Percentiles rank a stretch among this genome's conserved stretches.
These are phyloP conservation scores for Sclerospora graminicola DNA, from an alignment of 352 stramenopile species.

Conservation along the genomic window DNA sequence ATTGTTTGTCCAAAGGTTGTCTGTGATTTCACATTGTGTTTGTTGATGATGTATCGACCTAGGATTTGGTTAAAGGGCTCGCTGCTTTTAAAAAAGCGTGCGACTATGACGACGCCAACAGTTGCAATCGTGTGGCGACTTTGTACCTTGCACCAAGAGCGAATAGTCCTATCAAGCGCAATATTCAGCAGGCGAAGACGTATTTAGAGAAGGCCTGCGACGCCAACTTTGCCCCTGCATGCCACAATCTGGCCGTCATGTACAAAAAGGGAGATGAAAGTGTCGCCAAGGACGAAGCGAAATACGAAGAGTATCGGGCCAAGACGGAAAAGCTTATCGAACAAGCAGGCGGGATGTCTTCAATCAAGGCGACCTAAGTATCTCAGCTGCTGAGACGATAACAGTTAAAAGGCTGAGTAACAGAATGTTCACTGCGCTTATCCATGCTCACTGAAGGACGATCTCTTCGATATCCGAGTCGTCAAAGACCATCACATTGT, in stretches of 20 bases:
- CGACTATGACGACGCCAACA: constrained; percentile 58
- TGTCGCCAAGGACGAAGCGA: constrained; percentile 47
- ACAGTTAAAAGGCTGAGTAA: not conserved
- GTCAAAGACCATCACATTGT: constrained; percentile 29
- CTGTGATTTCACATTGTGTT: constrained; percentile 1
- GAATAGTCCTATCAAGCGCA: constrained; percentile 30
- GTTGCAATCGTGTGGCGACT: constrained; percentile 73
- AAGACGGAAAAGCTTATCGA: constrained; percentile 72
- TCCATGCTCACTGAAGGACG: too few relatives aligned
- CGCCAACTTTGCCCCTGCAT: constrained; percentile 78
- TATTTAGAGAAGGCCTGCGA: constrained; percentile 72
- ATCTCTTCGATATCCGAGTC: constrained; percentile 67
- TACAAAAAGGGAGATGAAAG: constrained; percentile 81
- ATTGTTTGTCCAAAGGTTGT: not conserved
- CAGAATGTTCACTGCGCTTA: not conserved
- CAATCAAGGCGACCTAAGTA: constrained; percentile 27
- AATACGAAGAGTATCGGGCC: constrained; percentile 63
- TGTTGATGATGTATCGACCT: not conserved
- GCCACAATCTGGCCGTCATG: constrained; percentile 85
- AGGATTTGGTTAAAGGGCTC: constrained; percentile 56
- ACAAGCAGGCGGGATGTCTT: constrained; percentile 51
- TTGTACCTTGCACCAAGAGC: constrained; percentile 47
- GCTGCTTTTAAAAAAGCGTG: constrained; percentile 70
- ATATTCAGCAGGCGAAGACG: constrained; percentile 45
- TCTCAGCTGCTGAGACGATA: not conserved